phyloP scores from a whole-genome alignment of 257 asterid species.

The Solanum peruvianum region DNA sequence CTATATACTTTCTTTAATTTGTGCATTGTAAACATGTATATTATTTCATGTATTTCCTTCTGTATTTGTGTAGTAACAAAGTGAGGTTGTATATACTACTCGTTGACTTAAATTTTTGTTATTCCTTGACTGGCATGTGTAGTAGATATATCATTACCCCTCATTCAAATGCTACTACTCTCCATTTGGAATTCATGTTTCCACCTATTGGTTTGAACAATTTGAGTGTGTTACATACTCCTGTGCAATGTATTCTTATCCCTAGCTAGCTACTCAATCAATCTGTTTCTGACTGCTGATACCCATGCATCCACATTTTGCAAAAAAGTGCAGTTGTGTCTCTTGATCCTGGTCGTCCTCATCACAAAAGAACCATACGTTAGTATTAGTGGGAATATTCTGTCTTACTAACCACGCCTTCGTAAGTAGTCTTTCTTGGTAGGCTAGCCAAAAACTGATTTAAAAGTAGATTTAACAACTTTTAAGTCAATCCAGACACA shows the following conservation, averaged over 20 bases:
- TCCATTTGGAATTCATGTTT: background rate
- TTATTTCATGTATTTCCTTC: background rate
- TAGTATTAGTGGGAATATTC: background rate
- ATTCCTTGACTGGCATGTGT: background rate
- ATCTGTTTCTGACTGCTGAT: background rate
- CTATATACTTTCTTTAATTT: background rate
- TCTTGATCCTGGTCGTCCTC: background rate
- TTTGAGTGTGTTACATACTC: background rate
- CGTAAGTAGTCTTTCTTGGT: background rate
- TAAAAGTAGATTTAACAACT: too few species aligned
- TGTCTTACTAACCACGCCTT: fast-evolving
- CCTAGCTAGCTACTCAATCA: background rate
- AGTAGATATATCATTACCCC: background rate
- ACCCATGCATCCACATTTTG: background rate
- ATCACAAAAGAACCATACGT: background rate
- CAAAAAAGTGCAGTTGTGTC: background rate
- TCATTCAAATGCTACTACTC: background rate
- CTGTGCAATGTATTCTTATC: background rate
- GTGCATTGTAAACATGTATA: background rate
- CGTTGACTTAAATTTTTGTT: background rate
- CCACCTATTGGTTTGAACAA: background rate
- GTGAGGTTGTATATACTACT: fast-evolving
- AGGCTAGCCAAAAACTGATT: background rate
- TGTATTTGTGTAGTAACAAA: too few species aligned
- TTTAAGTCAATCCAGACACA: too few species aligned